A percentile compares a stretch with the other conserved stretches of the same genome.
These are phyloP conservation scores for Leishmania tarentolae DNA, from an alignment of 208 protist genomes.

Conservation along the genomic window DNA sequence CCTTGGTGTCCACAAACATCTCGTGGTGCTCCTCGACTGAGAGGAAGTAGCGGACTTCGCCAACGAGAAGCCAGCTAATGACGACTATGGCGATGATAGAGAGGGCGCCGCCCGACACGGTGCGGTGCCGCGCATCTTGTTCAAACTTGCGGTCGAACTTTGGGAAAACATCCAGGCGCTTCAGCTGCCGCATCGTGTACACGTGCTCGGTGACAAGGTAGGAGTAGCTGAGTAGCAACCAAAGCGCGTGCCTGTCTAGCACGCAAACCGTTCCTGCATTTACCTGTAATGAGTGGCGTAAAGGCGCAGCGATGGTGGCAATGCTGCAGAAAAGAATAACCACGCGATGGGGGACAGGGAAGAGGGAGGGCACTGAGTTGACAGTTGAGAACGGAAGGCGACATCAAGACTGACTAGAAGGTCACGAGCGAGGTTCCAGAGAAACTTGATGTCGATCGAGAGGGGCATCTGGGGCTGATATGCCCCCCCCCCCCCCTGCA, in stretches of 20 bases:
- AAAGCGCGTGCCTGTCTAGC: background rate
- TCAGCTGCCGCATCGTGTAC: conserved; percentile 36
- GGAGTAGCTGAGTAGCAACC: background rate
- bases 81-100: conserved; percentile 56
- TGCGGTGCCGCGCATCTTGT: conserved; percentile 70
- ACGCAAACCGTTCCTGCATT: background rate
- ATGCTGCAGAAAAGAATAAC: background rate
- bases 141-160: conserved; percentile 91
- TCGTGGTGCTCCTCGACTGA: conserved; percentile 61
- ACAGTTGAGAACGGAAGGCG: background rate
- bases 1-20: conserved; percentile 73
- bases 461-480: too few species aligned
- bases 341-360: background rate
- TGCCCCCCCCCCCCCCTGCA: too few species aligned
- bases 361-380: background rate
- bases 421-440: background rate
- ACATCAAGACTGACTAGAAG: background rate
- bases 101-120: conserved; percentile 48
- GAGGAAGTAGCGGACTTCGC: conserved; percentile 73
- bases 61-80: conserved; percentile 60
- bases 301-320: background rate
- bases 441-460: background rate
- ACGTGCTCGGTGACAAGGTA: background rate
- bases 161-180: conserved; percentile 84
- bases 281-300: background rate